Evolutionary conservation across 495 filamentous ascomycete species (phyloP).

Genomic region (Cercophora newfieldiana): DNA sequence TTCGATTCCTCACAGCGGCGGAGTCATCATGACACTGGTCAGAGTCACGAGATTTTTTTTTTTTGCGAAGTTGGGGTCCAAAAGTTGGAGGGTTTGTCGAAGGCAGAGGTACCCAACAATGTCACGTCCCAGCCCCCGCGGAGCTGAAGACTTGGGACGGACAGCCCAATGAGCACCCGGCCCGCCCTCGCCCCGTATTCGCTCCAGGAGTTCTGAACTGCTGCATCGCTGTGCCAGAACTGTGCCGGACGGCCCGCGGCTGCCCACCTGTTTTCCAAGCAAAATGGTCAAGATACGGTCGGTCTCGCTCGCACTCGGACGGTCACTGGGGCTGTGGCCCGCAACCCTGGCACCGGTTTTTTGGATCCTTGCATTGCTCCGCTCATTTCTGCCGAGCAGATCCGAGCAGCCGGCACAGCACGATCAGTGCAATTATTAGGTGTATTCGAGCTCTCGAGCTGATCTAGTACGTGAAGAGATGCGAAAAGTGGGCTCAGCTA

Average conservation of each 20-base stretch:
- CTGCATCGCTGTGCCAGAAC: background rate
- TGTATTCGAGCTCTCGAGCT: background rate
- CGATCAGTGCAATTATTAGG: background rate
- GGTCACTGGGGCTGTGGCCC: background rate
- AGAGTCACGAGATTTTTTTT: background rate
- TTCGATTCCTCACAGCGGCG: background rate
- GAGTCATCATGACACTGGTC: background rate
- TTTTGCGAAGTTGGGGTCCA: background rate
- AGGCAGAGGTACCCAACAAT: background rate
- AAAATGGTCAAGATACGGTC: background rate
- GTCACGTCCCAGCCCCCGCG: background rate
- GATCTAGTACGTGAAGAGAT: background rate
- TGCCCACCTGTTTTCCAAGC: background rate
- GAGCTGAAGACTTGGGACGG: background rate
- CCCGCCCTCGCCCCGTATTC: background rate
- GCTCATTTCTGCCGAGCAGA: background rate
- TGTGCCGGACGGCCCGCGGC: background rate
- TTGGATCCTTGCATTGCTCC: too few relatives aligned
- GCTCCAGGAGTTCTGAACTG: background rate
- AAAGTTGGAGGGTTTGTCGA: background rate
- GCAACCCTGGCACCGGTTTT: too few relatives aligned
- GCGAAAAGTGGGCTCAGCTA: background rate
- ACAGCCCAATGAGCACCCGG: background rate
- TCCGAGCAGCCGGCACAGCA: background rate
- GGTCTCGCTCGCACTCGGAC: background rate